Base-by-base conservation (phyloP, 73 alveolate species). In the Blepharisma stoltei region DNA sequence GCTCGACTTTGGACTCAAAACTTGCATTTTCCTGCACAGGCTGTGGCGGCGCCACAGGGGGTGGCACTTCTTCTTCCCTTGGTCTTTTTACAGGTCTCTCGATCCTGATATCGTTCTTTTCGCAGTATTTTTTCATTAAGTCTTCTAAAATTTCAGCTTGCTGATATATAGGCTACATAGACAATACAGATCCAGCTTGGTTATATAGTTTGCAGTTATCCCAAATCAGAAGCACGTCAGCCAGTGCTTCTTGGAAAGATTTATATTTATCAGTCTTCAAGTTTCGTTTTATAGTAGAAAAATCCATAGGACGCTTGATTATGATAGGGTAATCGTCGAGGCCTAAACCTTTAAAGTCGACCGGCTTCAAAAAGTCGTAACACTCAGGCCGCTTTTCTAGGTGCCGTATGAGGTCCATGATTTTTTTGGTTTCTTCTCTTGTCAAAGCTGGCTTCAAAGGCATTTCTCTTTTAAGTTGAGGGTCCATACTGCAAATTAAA, bases 121-220 rank as follows among this genome's bases (percentile, higher is more conserved):
- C 80, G 41, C 48, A 81, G 27, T 86, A 86, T 9, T 70, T 80
- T 7, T 76, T 84, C 54, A 48, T 84, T 4, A 52, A 71, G 37
- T 65, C 89, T 7, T 54, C 82, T 1, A 49, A 83, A 5, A 70
- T 54, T 48, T 32, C 75, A 50, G 73, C 73, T 55, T 71, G 70
- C 46, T 50, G 25, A 7, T 49, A 80, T 81, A 27, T 88, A 85
- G 25, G 91, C 95, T 78, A 54, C 43, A 71, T 78, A 67, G 70
- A 69, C 75, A 27, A 83, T 84, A 14, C 90, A 70, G 83, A 45
- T 32, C 86, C 95, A 9, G 84, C 78, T 45, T 77, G 81, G 77
- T 93, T 93, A 82, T 91, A 93, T n/a, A 92, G 77, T 78, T 90
- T 88, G 86, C 98, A 93, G 86, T 93, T 89, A 75, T 93, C 97